These are phyloP conservation scores for Furcasterigmium furcatum DNA, from an alignment of 2,329 filamentous ascomycete species.

Conservation along the genomic window DNA sequence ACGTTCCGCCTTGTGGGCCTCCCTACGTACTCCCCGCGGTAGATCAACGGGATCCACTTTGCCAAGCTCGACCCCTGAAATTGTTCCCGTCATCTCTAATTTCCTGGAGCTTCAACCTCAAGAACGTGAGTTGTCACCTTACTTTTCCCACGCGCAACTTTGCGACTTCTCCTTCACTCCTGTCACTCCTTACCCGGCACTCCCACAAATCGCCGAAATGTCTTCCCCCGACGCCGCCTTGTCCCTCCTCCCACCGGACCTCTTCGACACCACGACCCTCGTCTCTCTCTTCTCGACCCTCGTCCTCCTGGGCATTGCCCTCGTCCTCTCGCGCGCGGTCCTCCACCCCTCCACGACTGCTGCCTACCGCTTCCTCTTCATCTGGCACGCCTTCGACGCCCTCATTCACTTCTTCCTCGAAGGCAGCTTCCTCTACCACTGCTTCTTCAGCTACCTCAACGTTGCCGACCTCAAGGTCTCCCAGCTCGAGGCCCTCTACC, in stretches of 20 bases:
- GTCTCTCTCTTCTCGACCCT: constrained; percentile 54
- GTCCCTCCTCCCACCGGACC: constrained; percentile 42
- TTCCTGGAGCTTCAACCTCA: no score
- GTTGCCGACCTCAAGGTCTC: constrained; percentile 27
- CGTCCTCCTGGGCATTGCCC: constrained; percentile 48
- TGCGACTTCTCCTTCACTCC: not conserved
- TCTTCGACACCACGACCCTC: constrained; percentile 59
- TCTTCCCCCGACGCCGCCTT: constrained; percentile 2
- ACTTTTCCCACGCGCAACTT: no score
- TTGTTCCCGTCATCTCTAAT: no score
- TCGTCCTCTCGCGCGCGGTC: constrained; percentile 41
- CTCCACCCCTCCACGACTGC: constrained; percentile 47
- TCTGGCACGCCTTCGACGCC: constrained; percentile 93
- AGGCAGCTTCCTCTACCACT: constrained; percentile 88
- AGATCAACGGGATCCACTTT: no score
- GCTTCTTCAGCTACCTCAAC: constrained; percentile 67
- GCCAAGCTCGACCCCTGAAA: no score
- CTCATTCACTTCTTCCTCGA: constrained; percentile 90
- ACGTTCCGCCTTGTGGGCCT: no score
- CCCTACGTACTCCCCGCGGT: no score
- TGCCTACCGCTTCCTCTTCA: constrained; percentile 73
- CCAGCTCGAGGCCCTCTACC: constrained; percentile 31
- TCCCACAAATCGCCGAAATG: not conserved
- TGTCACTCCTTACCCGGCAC: not conserved
- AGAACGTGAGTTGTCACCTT: no score